Conservation (phyloP, 305 asterid genomes). For the Fraxinus platypoda region DNA sequence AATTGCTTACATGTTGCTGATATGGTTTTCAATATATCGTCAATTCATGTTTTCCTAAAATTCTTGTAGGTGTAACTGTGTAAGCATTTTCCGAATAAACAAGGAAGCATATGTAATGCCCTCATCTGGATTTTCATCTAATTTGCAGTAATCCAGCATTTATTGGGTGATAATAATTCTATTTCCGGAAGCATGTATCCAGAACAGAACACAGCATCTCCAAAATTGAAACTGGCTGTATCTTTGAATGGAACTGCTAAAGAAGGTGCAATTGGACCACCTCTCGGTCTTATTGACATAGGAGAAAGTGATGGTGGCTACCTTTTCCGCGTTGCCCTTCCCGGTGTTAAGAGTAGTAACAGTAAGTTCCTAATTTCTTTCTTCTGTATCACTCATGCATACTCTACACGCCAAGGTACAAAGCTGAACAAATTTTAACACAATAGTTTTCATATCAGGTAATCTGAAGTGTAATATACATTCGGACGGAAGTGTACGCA, state of each 20-base stretch:
- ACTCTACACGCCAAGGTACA: background rate
- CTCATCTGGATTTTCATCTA: background rate
- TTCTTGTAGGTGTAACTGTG: background rate
- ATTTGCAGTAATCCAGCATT: conserved; percentile 23
- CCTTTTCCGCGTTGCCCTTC: conserved; percentile 44
- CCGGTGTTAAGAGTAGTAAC: conserved; percentile 36
- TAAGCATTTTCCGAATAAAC: background rate
- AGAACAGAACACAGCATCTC: conserved; percentile 6
- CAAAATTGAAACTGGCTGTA: conserved; percentile 27
- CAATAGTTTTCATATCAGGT: conserved; percentile 17
- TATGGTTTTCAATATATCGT: background rate
- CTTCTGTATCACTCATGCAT: background rate
- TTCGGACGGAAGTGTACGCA: conserved; percentile 36
- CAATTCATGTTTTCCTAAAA: background rate
- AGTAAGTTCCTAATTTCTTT: conserved; percentile 28
- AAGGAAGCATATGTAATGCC: background rate
- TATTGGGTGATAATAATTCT: background rate
- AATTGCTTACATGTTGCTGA: background rate
- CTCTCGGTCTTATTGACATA: conserved; percentile 43
- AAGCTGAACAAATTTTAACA: background rate
- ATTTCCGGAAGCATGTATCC: conserved; percentile 24
- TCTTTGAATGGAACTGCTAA: conserved; percentile 33
- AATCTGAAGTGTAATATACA: conserved; percentile 31
- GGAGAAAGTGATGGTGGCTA: conserved; percentile 38
- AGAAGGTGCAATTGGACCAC: conserved; percentile 36